Percentiles rank a stretch among this genome's conserved stretches.
phyloP scores from a whole-genome alignment of 306 rosid genomes.

The Bauhinia variegata region DNA sequence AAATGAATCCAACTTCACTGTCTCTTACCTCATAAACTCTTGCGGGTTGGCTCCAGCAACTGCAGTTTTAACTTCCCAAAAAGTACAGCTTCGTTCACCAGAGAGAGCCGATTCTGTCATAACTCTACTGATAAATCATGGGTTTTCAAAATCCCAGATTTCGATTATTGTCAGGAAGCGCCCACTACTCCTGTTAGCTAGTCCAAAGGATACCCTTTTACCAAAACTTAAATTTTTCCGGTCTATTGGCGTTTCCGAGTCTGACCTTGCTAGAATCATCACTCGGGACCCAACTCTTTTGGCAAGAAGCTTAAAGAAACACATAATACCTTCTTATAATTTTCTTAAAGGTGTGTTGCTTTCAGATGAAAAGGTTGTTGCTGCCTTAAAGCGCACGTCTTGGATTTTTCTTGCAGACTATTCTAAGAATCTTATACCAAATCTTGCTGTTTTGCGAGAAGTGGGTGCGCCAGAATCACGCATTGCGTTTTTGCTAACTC shows the following conservation, averaged over 20 bases:
- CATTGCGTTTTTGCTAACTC: constrained; percentile 31
- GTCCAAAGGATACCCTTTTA: constrained; percentile 18
- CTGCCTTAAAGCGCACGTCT: constrained; percentile 36
- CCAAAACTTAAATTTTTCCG: constrained; percentile 28
- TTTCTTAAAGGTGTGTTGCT: constrained; percentile 36
- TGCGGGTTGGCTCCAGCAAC: constrained; percentile 33
- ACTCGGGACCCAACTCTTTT: constrained; percentile 31
- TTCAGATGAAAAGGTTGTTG: constrained; percentile 23
- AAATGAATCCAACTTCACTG: background rate
- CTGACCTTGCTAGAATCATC: constrained; percentile 34
- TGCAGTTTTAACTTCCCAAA: constrained; percentile 27
- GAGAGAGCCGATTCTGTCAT: constrained; percentile 30
- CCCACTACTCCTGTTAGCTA: constrained; percentile 33
- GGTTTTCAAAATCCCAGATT: constrained; percentile 35
- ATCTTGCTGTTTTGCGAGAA: constrained; percentile 23
- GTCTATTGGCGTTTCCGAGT: constrained; percentile 31
- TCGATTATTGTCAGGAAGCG: constrained; percentile 32
- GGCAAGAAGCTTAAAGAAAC: constrained; percentile 36
- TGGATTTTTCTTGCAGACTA: constrained; percentile 31
- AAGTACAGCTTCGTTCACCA: constrained; percentile 19
- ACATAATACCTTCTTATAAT: constrained; percentile 37
- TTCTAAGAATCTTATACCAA: constrained; percentile 35
- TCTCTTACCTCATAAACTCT: constrained; percentile 31
- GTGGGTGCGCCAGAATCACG: constrained; percentile 31
- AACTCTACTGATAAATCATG: constrained; percentile 26